These are phyloP conservation scores for Cadophora luteo-olivacea DNA, from an alignment of 2,329 filamentous ascomycete genomes.

Conservation along the genomic window DNA sequence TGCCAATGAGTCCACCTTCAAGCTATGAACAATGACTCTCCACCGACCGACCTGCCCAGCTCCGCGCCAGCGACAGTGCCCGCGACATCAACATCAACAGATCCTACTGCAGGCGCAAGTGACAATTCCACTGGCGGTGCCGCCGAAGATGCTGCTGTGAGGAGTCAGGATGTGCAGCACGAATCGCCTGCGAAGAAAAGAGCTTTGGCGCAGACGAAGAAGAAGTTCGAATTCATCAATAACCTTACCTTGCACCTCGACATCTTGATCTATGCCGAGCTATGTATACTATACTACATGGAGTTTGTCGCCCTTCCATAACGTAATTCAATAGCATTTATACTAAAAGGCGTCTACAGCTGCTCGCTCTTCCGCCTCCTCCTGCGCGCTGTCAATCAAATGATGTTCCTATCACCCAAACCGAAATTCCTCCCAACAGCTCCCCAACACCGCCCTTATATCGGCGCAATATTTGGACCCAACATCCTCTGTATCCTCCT, in stretches of 20 bases:
- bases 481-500: slow-evolving; percentile 66
- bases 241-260: slow-evolving; percentile 67
- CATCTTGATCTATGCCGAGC: slow-evolving; percentile 67
- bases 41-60: slow-evolving; percentile 46
- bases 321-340: background rate
- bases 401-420: slow-evolving; percentile 66
- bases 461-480: slow-evolving; percentile 63
- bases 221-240: slow-evolving; percentile 60
- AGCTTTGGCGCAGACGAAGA: slow-evolving; percentile 55
- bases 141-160: slow-evolving; percentile 5
- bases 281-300: slow-evolving; percentile 73
- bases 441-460: slow-evolving; percentile 60
- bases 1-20: slow-evolving; percentile 28
- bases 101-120: slow-evolving; percentile 10
- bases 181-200: slow-evolving; percentile 39
- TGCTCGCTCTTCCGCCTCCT: slow-evolving; percentile 70
- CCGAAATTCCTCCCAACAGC: slow-evolving; percentile 61
- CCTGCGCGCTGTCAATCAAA: slow-evolving; percentile 64
- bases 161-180: slow-evolving; percentile 20
- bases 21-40: slow-evolving; percentile 60
- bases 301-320: slow-evolving; percentile 58
- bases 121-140: slow-evolving; percentile 7
- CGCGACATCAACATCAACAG: slow-evolving; percentile 21
- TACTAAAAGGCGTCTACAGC: slow-evolving; percentile 48
- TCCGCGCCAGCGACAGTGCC: slow-evolving; percentile 32